phyloP scores from a whole-genome alignment of 2,329 filamentous ascomycete species.

The Blumeriella jaapii region DNA sequence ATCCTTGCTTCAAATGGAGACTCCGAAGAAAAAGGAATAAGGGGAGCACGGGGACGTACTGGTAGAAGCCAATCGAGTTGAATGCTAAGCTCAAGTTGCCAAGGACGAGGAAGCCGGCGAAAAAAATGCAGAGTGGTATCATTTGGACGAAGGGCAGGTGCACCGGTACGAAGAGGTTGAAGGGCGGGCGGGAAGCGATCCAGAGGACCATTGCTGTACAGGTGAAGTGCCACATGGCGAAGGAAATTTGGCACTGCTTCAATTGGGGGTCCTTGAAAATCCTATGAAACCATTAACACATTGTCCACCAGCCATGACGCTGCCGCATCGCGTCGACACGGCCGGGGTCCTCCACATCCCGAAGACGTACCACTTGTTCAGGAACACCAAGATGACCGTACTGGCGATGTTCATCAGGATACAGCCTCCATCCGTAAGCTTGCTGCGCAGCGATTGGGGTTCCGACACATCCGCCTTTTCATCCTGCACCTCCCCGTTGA shows the following conservation, averaged over 20 bases:
- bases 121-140: conserved; percentile 35
- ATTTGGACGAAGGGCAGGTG: conserved; percentile 33
- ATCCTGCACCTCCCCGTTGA: conserved; percentile 9
- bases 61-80: conserved; percentile 37
- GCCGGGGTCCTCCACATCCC: too few species aligned
- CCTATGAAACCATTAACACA: conserved; percentile 19
- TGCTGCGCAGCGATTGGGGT: conserved; percentile 9
- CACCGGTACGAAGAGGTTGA: conserved; percentile 34
- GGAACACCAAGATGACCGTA: conserved; percentile 33
- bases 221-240: conserved; percentile 37
- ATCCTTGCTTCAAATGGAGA: too few species aligned
- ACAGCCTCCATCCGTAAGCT: conserved; percentile 22
- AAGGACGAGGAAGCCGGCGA: conserved; percentile 35
- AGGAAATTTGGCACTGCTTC: conserved; percentile 33
- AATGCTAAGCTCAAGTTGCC: conserved; percentile 35
- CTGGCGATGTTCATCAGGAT: conserved; percentile 33
- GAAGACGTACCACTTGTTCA: conserved; percentile 32
- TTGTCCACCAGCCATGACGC: not conserved
- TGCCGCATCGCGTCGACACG: not conserved
- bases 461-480: conserved; percentile 3
- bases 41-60: conserved; percentile 23
- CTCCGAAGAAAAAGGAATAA: too few species aligned
- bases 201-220: conserved; percentile 34
- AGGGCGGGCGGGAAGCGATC: conserved; percentile 31
- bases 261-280: conserved; percentile 34